These are phyloP conservation scores for Turritis glabra DNA, from an alignment of 345 rosid species.

Conservation along the genomic window DNA sequence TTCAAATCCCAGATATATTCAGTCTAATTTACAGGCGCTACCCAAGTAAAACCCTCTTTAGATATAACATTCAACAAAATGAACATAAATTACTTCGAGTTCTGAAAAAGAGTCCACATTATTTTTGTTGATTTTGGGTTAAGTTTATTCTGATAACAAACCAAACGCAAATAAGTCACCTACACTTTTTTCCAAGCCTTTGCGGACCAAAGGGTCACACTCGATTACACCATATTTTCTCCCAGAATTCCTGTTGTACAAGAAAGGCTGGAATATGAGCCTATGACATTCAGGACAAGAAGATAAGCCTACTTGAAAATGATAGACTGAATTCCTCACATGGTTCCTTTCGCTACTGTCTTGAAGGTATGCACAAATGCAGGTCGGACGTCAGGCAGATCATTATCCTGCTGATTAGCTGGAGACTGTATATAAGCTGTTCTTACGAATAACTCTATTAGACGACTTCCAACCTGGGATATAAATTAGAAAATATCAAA, in stretches of 20 bases:
- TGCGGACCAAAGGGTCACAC: slow-evolving; percentile 77
- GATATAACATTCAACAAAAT: slow-evolving; percentile 15
- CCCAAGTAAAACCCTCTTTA: slow-evolving; percentile 10
- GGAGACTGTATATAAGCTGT: slow-evolving; percentile 90
- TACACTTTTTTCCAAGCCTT: slow-evolving; percentile 90
- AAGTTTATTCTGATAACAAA: slow-evolving; percentile 19
- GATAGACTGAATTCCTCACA: slow-evolving; percentile 48
- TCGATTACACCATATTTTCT: slow-evolving; percentile 81
- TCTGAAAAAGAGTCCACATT: not conserved
- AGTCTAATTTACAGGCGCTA: slow-evolving; percentile 1
- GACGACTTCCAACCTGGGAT: slow-evolving; percentile 88
- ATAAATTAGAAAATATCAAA: slow-evolving; percentile 22
- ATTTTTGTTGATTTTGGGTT: not conserved
- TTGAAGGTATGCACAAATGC: slow-evolving; percentile 79
- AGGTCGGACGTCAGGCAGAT: slow-evolving; percentile 85
- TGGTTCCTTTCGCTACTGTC: slow-evolving; percentile 50
- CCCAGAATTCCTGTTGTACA: slow-evolving; percentile 55
- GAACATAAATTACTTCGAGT: slow-evolving; percentile 3
- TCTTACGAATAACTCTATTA: slow-evolving; percentile 75
- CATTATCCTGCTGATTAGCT: slow-evolving; percentile 56
- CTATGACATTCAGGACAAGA: slow-evolving; percentile 6
- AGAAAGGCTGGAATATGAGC: slow-evolving; percentile 26
- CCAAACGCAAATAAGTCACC: slow-evolving; percentile 40
- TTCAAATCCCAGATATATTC: not conserved
- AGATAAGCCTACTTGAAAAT: slow-evolving; percentile 14